Evolutionary conservation across 768 basidiomycete genomes (phyloP), one percentile per base, ranked within the genome.

Genomic region (Multifurca ochricompacta): DNA sequence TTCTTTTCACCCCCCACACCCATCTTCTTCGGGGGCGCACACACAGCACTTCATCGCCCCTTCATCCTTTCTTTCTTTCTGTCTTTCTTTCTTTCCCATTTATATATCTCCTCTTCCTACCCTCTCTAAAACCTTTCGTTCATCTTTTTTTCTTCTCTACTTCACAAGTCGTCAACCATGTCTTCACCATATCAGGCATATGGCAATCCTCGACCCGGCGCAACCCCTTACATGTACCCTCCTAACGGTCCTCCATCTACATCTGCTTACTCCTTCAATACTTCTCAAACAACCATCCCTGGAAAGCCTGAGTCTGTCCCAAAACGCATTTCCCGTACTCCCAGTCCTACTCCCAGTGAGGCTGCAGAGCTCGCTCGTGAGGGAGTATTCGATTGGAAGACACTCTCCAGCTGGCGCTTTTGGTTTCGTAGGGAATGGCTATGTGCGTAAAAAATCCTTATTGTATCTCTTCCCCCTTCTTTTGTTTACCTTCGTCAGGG

Each of bases 331-430:
- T 51, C 31, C n/a, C 59, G 70, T 14, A 71, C 70, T 1, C 70
- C 70, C 6, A 70, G 69, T 28, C 70, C 70, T 16, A 71, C 70
- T 3, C 69, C 70, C 10, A 67, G 65, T 48, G 70, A 71, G 62
- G 61, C 59, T 2, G 65, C 62, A 42, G 66, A 65, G 59, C 66
- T 71, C 43, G 52, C 54, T 4, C 64, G 64, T 42, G 46, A 50
- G 1, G 37, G 61, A 23, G 11, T 69, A 14, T 48, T 70, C 41
- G 66, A 71, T 56, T 71, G 65, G 63, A 60, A 70, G 46, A 57
- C 64, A 14, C 62, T 70, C 55, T 9, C 35, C 40, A 58, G 50
- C 18, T 63, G 62, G 66, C 59, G 59, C 14, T 70, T 64, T 48
- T 71, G 70, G 70, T 6, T 71, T 13, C 59, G 70, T 53, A 60